Evolutionary conservation across 495 filamentous ascomycete genomes (phyloP), one percentile per base, ranked within the genome.

Genomic region (Neurospora sp.): DNA sequence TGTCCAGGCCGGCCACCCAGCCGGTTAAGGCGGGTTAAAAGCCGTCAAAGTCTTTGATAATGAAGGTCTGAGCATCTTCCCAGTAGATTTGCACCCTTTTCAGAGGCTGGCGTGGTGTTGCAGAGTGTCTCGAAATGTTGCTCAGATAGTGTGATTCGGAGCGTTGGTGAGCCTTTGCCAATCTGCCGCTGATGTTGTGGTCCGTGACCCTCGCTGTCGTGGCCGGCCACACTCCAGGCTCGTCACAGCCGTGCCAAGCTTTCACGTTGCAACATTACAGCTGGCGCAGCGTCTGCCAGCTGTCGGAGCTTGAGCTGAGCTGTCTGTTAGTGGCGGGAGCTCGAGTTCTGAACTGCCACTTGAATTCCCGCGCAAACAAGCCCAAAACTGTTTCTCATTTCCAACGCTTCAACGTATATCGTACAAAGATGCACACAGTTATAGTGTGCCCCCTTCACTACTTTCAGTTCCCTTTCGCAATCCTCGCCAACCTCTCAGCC

Each of bases 81-180:
- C 17, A 61, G 68, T 20, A 31, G 38, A 22, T 68, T 73, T 72
- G 71, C 71, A 72, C 72, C 17, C 16, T 69, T 70, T 48, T 16
- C 68, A 70, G 71, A 39, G 42, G 73, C 74, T 74, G 73, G 22
- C 44, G 76, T 65, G 71, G 75, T 48, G 70, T 37, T 73, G 40
- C 40, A 68, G 73, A 70, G 69, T n/a, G 69, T 65, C 38, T 45
- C 12, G 42, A 72, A 44, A 35, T 35, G 45, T 73, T 75, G 75
- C 59, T 73, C 74, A 65, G 70, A 40, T 65, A 27, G 40, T 70
- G 75, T 72, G 65, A 40, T 71, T 69, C 75, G 68, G 40, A 39
- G 27, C 69, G 69, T 41, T 73, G 17, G 68, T 69, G 41, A 69
- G 53, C 45, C 69, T 40, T 65, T 35, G 53, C 53, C 53, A 65